Evolutionary conservation across 768 basidiomycete species (phyloP), one percentile per base, ranked within the genome.

Genomic region (Boletus vermiculosoides): DNA sequence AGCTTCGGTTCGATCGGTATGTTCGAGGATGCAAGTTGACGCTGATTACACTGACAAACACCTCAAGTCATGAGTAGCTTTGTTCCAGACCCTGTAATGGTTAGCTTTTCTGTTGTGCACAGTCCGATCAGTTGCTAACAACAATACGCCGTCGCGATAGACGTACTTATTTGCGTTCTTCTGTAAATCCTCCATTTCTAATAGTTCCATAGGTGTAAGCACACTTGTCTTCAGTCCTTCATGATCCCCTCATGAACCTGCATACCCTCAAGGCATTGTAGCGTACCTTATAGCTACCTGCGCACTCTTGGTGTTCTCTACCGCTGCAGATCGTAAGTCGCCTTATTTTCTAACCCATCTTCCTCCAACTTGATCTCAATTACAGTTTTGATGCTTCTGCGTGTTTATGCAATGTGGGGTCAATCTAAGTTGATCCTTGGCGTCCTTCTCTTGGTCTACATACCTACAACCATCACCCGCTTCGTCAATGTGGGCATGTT

Each of bases 271-370:
- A 59, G 57, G 57, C 11, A 23, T 2, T 13, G 23, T 49, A 8
- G 11, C 28, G 12, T 30, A 18, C 28, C 16, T 52, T 11, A 9
- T 48, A 1, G 28, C 45, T 10, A 18, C 8, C 10, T 51, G 50
- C 23, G 8, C 39, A 1, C 23, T 51, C 23, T 12, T 25, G 20
- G 16, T 45, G 10, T 59, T 56, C 25, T 23, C 52, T 22, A 30
- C 18, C 4, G 55, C 54, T 36, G 39, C 58, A 16, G 58, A 59
- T 20, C n/a, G 54, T 50, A 15, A 40, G 54, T 47, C 15, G 36
- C 15, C 8, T 13, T 42, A 7, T 13, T 44, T 16, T 23, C 22
- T 16, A 13, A 23, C 22, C 2, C 7, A 15, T 23, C 22, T 20
- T 22, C 22, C 12, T 13, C 16, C 15, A 13, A 25, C 4, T 1